Evolutionary conservation across 345 rosid genomes (phyloP).

Genomic region (Eutrema heterophyllum): DNA sequence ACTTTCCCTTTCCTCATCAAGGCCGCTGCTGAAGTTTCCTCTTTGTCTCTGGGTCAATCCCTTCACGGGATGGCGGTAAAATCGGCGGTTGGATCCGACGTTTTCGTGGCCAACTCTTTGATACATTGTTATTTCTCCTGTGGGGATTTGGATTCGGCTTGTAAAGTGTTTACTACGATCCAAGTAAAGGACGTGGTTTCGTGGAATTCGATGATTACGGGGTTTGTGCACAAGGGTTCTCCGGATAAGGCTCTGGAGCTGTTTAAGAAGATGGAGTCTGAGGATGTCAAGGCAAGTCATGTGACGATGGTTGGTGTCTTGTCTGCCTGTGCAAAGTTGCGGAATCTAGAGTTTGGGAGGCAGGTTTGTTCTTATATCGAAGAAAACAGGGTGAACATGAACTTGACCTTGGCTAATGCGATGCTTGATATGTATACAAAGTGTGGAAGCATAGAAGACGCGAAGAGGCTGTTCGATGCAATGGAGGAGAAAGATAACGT

Average conservation of each 20-base stretch:
- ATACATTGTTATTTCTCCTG: conserved; percentile 58
- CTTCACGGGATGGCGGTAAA: conserved; percentile 64
- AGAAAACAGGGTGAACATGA: conserved; percentile 35
- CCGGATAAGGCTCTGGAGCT: conserved; percentile 52
- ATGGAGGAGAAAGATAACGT: conserved; percentile 57
- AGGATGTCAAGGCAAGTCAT: conserved; percentile 48
- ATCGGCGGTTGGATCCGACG: conserved; percentile 38
- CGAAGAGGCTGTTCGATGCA: conserved; percentile 44
- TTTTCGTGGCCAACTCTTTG: conserved; percentile 51
- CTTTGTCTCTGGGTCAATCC: conserved; percentile 39
- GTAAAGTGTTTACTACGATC: conserved; percentile 44
- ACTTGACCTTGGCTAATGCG: conserved; percentile 59
- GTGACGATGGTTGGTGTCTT: conserved; percentile 69
- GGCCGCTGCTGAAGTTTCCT: conserved; percentile 41
- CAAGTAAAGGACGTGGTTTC: conserved; percentile 59
- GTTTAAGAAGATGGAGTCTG: conserved; percentile 49
- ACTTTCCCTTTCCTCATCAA: conserved; percentile 68
- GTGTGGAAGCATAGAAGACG: conserved; percentile 63
- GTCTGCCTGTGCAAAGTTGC: conserved; percentile 53
- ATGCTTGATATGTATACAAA: conserved; percentile 73
- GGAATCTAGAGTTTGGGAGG: conserved; percentile 53
- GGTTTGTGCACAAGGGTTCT: conserved; percentile 51
- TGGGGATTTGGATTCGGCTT: conserved; percentile 54
- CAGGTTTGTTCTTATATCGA: conserved; percentile 47
- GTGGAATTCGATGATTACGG: conserved; percentile 74